Evolutionary conservation across 176 grass and related monocot genomes (phyloP), one percentile per base, ranked within the genome.

Genomic region (Zizania latifolia): DNA sequence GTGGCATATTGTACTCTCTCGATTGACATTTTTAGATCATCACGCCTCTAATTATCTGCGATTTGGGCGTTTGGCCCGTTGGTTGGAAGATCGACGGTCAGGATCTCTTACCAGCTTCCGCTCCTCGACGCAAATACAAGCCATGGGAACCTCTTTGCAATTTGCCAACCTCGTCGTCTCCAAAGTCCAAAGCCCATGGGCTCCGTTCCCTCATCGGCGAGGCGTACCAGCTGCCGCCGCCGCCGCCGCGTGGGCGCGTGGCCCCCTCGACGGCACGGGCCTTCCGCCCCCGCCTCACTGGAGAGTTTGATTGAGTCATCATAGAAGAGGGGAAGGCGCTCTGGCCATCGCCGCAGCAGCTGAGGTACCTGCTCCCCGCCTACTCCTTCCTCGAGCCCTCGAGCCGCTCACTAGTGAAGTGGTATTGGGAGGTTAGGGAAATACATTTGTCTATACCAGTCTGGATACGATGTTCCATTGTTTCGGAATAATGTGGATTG

Each of bases 341-440:
- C 33, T 19, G 16, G 28, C 23, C 29, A 10, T 26, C 15, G 26
- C 56, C 29, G 77, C 38, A 19, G 15, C 26, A 32, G 17, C 66
- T 45, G n/a, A 79, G 67, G 82, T 78, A 78, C 21, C 3, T 40
- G 39, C 75, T 41, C 67, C 71, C 26, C 21, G 31, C 39, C 29
- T 35, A 19, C 30, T 70, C 57, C 54, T 19, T 8, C 48, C 48
- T 2, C 19, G 15, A 15, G 15, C 15, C 43, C 22, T 46, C 63
- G 37, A 56, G 40, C 30, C 68, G 15, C 62, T 76, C 15, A 16
- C 14, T 31, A 1, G 0, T 21, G 23, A 31, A 5, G 45, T 15
- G 6, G 34, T 16, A 58, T 31, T 21, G 30, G 43, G 23, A 16
- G 15, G 5, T 19, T 48, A 23, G 13, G 38, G 44, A 29, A 13